A percentile compares a stretch with the other conserved stretches of the same genome.
Conservation (phyloP, 1,284 basidiomycete genomes). For the Ceratobasidium sp. region DNA sequence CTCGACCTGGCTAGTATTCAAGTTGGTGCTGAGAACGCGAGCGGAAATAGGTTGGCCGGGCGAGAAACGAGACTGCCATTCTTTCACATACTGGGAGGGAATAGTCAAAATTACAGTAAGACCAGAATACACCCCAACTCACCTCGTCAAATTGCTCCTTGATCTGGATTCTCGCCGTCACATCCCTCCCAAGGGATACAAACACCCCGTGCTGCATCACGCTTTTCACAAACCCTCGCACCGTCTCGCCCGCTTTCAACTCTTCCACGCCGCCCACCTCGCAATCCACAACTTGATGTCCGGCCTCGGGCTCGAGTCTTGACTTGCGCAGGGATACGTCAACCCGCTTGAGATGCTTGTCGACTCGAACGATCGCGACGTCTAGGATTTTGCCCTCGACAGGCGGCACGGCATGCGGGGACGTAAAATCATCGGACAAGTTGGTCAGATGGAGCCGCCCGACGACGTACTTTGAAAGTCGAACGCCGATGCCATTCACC, state of each 20-base stretch:
- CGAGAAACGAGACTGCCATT: constrained; percentile 90
- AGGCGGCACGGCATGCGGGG: constrained; percentile 67
- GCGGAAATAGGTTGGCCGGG: constrained; percentile 89
- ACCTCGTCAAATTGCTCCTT: constrained; percentile 93
- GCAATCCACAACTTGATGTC: constrained; percentile 70
- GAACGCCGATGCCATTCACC: constrained; percentile 76
- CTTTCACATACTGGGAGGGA: constrained; percentile 83
- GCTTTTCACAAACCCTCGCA: constrained; percentile 92
- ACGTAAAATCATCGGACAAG: constrained; percentile 77
- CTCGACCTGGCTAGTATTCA: constrained; percentile 81
- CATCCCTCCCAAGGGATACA: constrained; percentile 82
- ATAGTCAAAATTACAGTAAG: constrained; percentile 26
- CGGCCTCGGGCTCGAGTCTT: constrained; percentile 67
- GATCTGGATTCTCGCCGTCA: constrained; percentile 94
- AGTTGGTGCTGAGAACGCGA: constrained; percentile 82
- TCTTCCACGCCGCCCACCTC: constrained; percentile 76
- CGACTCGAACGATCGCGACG: constrained; percentile 76
- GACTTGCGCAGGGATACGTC: constrained; percentile 85
- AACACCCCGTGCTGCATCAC: constrained; percentile 92
- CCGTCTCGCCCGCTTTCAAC: constrained; percentile 76
- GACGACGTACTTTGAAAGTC: constrained; percentile 75
- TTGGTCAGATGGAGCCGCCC: constrained; percentile 87
- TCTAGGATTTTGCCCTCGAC: constrained; percentile 74
- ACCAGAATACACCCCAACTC: constrained; percentile 51
- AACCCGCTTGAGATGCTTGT: constrained; percentile 74